Evolutionary conservation across 106 monocot species (phyloP), one percentile per base, ranked within the genome.

Genomic region (Gastrodia elata): DNA sequence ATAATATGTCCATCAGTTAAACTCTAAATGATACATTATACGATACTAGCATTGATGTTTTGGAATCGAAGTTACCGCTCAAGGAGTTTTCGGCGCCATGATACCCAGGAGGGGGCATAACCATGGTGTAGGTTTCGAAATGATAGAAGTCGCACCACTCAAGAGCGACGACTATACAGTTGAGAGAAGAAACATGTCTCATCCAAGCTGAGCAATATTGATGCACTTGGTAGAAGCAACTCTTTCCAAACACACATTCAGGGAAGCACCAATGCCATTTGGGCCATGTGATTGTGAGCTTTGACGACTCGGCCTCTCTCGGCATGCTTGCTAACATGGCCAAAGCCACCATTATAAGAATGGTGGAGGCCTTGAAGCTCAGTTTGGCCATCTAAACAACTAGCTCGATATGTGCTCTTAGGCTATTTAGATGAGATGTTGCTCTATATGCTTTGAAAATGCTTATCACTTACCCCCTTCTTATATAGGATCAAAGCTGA

Each of bases 181-280:
- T 64, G 24, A 64, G 32, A 1, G 15, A 1, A 33, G 25, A 25
- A 0, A 10, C 64, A 8, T 33, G 8, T 11, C 7, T 5, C 3
- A 64, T 20, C 9, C 34, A 1, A 8, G 0, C 5, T 14, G 11
- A 5, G 64, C 64, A 64, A 5, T 8, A 64, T 1, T 11, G 27
- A 33, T 64, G 25, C 9, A 64, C 64, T 14, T 25, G 7, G 1
- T 9, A 33, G 32, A 64, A 64, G 33, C 64, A 64, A 0, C 32
- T 33, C 30, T 64, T 10, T 2, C 64, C 64, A 33, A 64, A 9
- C 1, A 64, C 64, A 33, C 64, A 64, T 1, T 64, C 64, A 1
- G 64, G 64, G 32, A 64, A 64, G 9, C 64, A 64, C 64, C 64
- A 64, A 13, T 32, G 34, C 64, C 64, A 64, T 33, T 64, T 64